A percentile compares a stretch with the other conserved stretches of the same genome.
Evolutionary conservation across 2,329 filamentous ascomycete species (phyloP).

Genomic region (Rhexocercosporidium sp.): DNA sequence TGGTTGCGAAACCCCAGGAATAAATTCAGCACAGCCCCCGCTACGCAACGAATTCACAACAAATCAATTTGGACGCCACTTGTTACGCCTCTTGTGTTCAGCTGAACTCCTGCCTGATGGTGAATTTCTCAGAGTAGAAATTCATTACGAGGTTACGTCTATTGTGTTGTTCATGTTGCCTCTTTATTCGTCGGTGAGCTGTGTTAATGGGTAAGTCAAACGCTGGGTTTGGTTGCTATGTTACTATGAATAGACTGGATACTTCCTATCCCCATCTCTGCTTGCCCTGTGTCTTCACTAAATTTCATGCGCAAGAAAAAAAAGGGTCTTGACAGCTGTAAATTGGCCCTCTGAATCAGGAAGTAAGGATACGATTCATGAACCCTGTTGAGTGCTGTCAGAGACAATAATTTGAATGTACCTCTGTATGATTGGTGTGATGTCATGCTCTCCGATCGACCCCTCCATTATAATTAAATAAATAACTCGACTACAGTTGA

Average conservation of each 20-base stretch:
- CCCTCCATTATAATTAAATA: neutral
- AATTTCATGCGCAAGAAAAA: no score
- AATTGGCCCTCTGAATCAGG: no score
- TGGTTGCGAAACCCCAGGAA: slow-evolving; percentile 7
- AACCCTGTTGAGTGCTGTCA: no score
- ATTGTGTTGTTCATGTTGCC: neutral
- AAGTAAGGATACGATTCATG: no score
- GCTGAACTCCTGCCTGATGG: slow-evolving; percentile 11
- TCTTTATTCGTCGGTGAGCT: neutral
- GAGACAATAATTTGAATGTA: no score
- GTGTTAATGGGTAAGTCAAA: neutral
- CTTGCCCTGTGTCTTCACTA: no score
- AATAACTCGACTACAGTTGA: no score
- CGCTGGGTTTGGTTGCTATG: neutral
- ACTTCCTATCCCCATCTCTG: neutral
- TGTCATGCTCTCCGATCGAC: neutral
- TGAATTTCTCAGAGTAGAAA: neutral
- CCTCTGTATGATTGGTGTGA: neutral
- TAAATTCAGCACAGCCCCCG: slow-evolving; percentile 14
- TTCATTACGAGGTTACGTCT: neutral
- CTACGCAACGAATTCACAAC: slow-evolving; percentile 1
- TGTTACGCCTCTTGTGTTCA: neutral
- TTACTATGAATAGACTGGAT: neutral
- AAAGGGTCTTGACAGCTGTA: neutral
- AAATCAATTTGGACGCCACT: slow-evolving; percentile 9